Base-by-base conservation (phyloP, 1,284 basidiomycete genomes). In the Leccinum huronense region DNA sequence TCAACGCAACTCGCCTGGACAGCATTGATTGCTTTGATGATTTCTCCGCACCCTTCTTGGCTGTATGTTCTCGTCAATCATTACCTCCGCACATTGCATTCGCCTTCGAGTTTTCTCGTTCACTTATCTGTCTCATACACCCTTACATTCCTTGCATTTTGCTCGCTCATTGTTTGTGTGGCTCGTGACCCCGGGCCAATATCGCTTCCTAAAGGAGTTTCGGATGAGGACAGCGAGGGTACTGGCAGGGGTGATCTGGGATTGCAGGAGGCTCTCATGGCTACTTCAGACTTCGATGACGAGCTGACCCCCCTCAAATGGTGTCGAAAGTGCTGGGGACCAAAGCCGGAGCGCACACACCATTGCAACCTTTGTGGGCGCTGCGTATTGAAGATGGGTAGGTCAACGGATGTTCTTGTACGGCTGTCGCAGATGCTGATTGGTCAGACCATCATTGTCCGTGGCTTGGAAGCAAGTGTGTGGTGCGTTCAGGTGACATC, bases 331-430 rank as follows among this genome's bases (percentile, higher is more conserved):
- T 93, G 91, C 71, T 87, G 85, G 83, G 86, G 83, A 30, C 86
- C 88, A 0, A 94, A 93, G 76, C 92, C 93, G 3, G 93, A 95
- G 72, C 80, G 94, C 61, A 81, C 91, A 8, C 94, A 95, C 74
- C 94, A 96, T 72, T 95, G 92, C 73, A 84, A 84, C 3, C 77
- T 83, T 45, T 95, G 94, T 73, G 83, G 86, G 51, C 81, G 88
- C 51, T 95, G 94, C 75, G 87, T 93, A 8, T 78, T 95, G 55
- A 95, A 94, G 79, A 91, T 95, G 87, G 90, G 93, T 91, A 60
- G 62, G 86, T 75, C 16, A 10, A 48, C 16, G 48, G 33, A 40
- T 45, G 33, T 16, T 34, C n/a, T 54, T 7, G 42, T 13, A 30
- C 9, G 14, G 33, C n/a, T 59, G 61, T 69, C 68, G 70, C 13